phyloP scores from a whole-genome alignment of 2,329 filamentous ascomycete genomes.

The Aspergillus terreus region DNA sequence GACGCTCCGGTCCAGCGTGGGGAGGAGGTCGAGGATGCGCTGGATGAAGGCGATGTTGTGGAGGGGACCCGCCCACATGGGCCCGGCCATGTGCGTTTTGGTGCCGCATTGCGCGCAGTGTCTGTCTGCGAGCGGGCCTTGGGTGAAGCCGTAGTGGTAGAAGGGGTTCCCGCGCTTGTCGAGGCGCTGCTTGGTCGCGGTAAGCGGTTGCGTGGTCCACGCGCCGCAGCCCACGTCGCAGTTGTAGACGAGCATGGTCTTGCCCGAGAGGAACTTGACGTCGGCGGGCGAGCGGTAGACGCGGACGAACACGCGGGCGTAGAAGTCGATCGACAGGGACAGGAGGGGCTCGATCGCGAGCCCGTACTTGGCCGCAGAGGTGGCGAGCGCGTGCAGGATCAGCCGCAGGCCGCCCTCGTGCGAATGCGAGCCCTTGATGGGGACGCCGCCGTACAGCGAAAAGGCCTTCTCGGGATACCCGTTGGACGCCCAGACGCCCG shows the following conservation, averaged over 20 bases:
- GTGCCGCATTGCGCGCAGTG: conserved; percentile 78
- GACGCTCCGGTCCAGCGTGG: conserved; percentile 60
- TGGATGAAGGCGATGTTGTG: conserved; percentile 82
- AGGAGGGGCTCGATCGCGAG: conserved; percentile 85
- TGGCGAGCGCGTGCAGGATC: conserved; percentile 77
- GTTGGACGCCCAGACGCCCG: conserved; percentile 88
- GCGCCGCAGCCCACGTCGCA: conserved; percentile 90
- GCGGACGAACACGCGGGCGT: conserved; percentile 82
- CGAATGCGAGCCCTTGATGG: conserved; percentile 77
- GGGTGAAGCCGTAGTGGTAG: conserved; percentile 74
- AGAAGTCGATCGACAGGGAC: conserved; percentile 94
- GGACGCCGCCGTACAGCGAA: conserved; percentile 86
- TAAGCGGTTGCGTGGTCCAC: conserved; percentile 78
- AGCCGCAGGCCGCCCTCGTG: conserved; percentile 88
- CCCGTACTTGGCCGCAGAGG: conserved; percentile 78
- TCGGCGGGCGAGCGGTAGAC: conserved; percentile 74
- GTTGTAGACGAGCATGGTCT: conserved; percentile 88
- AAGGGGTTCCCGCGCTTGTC: conserved; percentile 69
- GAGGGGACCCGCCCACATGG: conserved; percentile 90
- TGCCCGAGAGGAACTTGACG: conserved; percentile 86
- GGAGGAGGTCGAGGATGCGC: conserved; percentile 69
- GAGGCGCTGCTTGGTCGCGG: conserved; percentile 61
- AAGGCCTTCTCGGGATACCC: conserved; percentile 94
- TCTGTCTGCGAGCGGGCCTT: conserved; percentile 63
- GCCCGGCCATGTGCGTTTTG: conserved; percentile 83